Evolutionary conservation across 768 basidiomycete species (phyloP).

Genomic region (Suillus subalutaceus): DNA sequence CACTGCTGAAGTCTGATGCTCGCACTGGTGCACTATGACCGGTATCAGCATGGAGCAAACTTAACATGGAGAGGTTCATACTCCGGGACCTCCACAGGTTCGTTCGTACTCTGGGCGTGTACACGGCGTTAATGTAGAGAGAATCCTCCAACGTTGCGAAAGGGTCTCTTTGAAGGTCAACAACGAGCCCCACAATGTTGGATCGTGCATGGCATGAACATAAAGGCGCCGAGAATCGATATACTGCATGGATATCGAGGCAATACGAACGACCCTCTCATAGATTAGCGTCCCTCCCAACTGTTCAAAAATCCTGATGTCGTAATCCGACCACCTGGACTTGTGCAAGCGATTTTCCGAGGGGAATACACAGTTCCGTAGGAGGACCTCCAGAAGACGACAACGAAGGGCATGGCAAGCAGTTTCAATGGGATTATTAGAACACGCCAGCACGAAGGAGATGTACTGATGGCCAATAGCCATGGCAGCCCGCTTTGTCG

Average conservation of each 20-base stretch:
- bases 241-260: not conserved
- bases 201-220: not conserved
- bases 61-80: not conserved
- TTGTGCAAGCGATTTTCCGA: constrained; percentile 3
- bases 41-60: not conserved
- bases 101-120: constrained; percentile 1
- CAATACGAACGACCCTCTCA: constrained; percentile 2
- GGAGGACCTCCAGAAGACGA: constrained; percentile 2
- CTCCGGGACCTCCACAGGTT: constrained; percentile 2
- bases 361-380: constrained; percentile 4
- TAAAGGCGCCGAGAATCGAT: constrained; percentile 5
- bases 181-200: constrained; percentile 2
- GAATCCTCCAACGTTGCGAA: constrained; percentile 2
- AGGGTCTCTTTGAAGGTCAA: not conserved
- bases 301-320: constrained; percentile 3
- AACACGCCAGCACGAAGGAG: not conserved
- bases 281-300: not conserved
- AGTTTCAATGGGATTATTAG: constrained; percentile 1
- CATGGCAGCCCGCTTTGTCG: not conserved
- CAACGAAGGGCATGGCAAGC: constrained; percentile 1
- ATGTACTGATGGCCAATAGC: constrained; percentile 3
- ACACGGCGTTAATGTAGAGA: not conserved
- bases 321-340: constrained; percentile 2
- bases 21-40: constrained; percentile 1
- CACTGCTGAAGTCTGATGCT: constrained; percentile 1